Base-by-base conservation (phyloP, 2,329 filamentous ascomycete genomes). In the Cercospora sp. region DNA sequence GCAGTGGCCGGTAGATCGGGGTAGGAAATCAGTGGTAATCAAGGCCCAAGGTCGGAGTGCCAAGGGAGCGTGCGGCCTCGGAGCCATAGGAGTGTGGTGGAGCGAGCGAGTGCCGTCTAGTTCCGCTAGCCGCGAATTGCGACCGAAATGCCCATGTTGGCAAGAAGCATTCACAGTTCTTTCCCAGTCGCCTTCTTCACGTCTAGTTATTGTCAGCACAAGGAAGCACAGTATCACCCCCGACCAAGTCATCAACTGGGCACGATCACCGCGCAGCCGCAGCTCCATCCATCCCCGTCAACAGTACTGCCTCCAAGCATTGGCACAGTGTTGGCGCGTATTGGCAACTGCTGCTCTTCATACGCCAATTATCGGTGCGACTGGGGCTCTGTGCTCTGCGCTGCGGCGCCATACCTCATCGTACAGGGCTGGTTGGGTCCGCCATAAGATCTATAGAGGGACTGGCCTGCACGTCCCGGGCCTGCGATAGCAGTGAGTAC, bases 361-460 rank as follows among this genome's bases (percentile, higher is more conserved):
- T 57, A 36, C 33, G 33, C 51, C 13, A 28, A 30, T 57, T 31
- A 5, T 57, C 53, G 53, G 53, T 57, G 53, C 53, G 53, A 31
- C 53, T 23, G 26, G 51, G 51, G 51, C 51, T 36, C 36, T 39
- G 36, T 39, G 36, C 36, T 39, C 36, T 39, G 36, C 36, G 36
- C 53, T 28, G 23, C 12, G 53, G 12, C 53, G 61, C 55, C 28
- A 33, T 63, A 57, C 61, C 30, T 64, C 65, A 67, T 67, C 65
- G 65, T 55, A 67, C 65, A 64, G 61, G 28, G 30, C 28, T 10
- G 30, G 30, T 18, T 55, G 45, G 45, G 48, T 20, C 23, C 28
- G 12, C 42, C 30, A 28, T 10, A 64, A 62, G 51, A n/a, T 31
- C 18, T 60, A 58, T 58, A 58, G 26, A 18, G 6, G 20, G 12